Evolutionary conservation across 163 green algal genomes (phyloP), one percentile per base, ranked within the genome.

Genomic region (Chlorella variabilis): DNA sequence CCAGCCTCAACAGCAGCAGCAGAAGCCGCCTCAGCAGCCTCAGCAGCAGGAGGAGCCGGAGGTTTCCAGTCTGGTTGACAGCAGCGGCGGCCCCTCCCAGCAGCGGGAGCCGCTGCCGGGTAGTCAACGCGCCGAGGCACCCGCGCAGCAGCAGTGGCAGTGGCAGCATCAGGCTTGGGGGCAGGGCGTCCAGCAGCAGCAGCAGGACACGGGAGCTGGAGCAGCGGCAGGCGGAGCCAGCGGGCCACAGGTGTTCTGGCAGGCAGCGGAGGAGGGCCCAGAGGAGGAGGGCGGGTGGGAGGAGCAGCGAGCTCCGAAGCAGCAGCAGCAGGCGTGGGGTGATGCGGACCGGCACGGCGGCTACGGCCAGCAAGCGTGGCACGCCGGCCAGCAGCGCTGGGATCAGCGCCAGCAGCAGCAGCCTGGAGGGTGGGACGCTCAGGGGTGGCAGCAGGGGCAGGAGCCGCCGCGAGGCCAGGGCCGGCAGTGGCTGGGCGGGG

Each of bases 361-460:
- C 27, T 15, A 23, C 2, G 29, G 29, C 29, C 3, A 42, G 4
- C 18, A 41, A n/a, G 27, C 7, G 59, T 33, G 13, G 11, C 2
- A n/a, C n/a, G n/a, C n/a, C n/a, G n/a, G n/a, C n/a, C n/a, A n/a
- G n/a, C n/a, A n/a, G n/a, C n/a, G n/a, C n/a, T n/a, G 29, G 59
- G 29, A 23, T 3, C 66, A 77, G 68, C n/a, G 56, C 42, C 69
- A 65, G 45, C 42, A 65, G 69, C 67, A 75, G 68, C 41, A 48
- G 34, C 34, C n/a, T n/a, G n/a, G 20, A 15, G 18, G 20, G 63
- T 31, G 21, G 63, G 33, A 20, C 6, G 39, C 20, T 25, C 41
- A 75, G 27, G 17, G 25, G 58, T 15, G 21, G 63, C 63, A 71
- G 63, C 63, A 71, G 63, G 13, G 17, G 63, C 42, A 42, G 42